Percentiles rank a stretch among this genome's conserved stretches.
Evolutionary conservation across 2,329 filamentous ascomycete species (phyloP).

Genomic region (Nothophaeocryptopus gaeumannii): DNA sequence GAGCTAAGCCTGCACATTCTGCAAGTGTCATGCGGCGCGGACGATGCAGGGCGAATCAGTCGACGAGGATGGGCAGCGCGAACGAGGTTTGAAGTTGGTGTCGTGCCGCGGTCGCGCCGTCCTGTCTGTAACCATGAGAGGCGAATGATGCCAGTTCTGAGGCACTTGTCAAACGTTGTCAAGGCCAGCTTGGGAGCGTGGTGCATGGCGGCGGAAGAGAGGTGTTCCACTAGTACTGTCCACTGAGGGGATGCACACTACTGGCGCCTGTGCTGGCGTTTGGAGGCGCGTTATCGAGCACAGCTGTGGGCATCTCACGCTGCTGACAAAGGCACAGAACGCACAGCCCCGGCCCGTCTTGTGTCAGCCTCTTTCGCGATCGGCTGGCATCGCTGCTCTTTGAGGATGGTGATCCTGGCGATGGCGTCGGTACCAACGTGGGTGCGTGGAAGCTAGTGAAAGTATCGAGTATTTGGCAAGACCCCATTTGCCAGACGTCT

Average conservation of each 20-base stretch:
- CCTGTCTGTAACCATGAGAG: too few relatives aligned
- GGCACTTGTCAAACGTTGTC: too few relatives aligned
- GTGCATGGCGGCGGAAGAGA: too few relatives aligned
- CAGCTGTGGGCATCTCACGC: too few relatives aligned
- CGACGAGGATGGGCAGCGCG: slow-evolving; percentile 1
- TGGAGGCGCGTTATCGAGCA: too few relatives aligned
- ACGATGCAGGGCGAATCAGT: slow-evolving; percentile 11
- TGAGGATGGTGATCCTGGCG: slow-evolving; percentile 1
- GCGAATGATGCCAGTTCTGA: too few relatives aligned
- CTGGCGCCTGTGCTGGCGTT: too few relatives aligned
- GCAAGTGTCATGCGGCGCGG: slow-evolving; percentile 3
- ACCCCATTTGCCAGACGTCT: slow-evolving; percentile 6
- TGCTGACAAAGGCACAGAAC: too few relatives aligned
- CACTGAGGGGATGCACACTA: too few relatives aligned
- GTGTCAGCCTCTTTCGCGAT: not conserved
- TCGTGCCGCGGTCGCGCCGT: not conserved
- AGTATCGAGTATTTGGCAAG: slow-evolving; percentile 5
- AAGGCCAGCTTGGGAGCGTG: too few relatives aligned
- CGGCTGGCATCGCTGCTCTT: slow-evolving; percentile 1
- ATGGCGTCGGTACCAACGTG: slow-evolving; percentile 4
- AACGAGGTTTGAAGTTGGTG: slow-evolving; percentile 3
- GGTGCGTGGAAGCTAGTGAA: not conserved
- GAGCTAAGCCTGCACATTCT: slow-evolving; percentile 2
- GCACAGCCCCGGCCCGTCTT: slow-evolving; percentile 1
- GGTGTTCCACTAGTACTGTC: too few relatives aligned